Evolutionary conservation across 306 rosid species (phyloP).

Genomic region (Trichosanthes cucumerina): DNA sequence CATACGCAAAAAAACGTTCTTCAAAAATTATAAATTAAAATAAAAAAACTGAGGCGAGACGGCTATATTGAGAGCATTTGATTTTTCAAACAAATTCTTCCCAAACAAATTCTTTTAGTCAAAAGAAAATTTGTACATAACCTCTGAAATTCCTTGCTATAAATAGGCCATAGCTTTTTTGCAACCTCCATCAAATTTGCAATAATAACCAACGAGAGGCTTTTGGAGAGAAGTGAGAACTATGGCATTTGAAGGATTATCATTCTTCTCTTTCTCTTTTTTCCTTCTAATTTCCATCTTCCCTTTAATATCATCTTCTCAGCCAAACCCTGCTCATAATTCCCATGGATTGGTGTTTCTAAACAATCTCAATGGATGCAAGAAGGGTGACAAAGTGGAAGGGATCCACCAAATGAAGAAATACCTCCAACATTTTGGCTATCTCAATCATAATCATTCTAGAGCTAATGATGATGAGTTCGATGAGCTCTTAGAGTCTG

Average conservation of each 20-base stretch:
- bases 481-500: constrained; percentile 15
- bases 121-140: background rate
- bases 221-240: background rate
- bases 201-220: background rate
- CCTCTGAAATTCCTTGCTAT: background rate
- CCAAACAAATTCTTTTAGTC: background rate
- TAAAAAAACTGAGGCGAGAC: no score
- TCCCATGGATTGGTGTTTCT: constrained; percentile 5
- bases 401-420: constrained; percentile 13
- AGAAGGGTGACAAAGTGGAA: constrained; percentile 8
- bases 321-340: background rate
- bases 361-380: constrained; percentile 11
- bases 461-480: background rate
- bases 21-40: no score
- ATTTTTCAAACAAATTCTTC: no score
- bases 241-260: background rate
- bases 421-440: constrained; percentile 16
- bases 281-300: background rate
- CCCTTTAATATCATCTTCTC: background rate
- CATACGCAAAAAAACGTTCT: no score
- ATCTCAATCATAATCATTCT: background rate
- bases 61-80: no score
- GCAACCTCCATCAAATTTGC: background rate
- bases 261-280: background rate
- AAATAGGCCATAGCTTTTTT: background rate